Conservation (phyloP, 495 filamentous ascomycete genomes). For the Penicillium lagena region DNA sequence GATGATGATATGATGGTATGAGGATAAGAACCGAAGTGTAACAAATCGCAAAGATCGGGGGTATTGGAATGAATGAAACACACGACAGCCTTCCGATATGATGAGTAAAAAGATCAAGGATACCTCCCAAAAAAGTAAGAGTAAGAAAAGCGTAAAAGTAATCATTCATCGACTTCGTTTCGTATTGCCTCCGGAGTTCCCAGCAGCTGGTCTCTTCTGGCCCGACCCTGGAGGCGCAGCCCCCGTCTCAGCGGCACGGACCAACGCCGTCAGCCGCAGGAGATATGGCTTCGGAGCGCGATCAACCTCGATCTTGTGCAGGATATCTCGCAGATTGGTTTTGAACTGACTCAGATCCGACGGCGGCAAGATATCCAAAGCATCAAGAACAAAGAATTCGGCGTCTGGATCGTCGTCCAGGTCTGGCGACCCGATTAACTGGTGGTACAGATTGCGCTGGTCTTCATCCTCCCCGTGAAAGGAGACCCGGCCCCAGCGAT, state of each 20-base stretch:
- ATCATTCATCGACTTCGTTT: conserved; percentile 30
- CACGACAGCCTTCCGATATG: conserved; percentile 15
- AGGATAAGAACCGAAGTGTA: too few relatives aligned
- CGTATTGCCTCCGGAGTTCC: conserved; percentile 17
- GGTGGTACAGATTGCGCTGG: conserved; percentile 43
- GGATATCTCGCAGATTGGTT: conserved; percentile 24
- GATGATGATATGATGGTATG: too few relatives aligned
- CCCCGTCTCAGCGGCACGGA: conserved; percentile 25
- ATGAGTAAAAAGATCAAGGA: background rate
- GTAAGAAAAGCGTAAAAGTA: conserved; percentile 3
- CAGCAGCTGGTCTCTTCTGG: conserved; percentile 31
- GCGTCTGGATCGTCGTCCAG: conserved; percentile 19
- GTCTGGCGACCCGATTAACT: conserved; percentile 37
- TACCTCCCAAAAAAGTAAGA: background rate
- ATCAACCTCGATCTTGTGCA: conserved; percentile 34
- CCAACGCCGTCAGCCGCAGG: conserved; percentile 21
- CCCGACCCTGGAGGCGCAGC: conserved; percentile 11
- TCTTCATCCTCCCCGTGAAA: conserved; percentile 40
- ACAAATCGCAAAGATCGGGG: conserved; percentile 1
- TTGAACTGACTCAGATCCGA: conserved; percentile 26
- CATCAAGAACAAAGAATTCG: conserved; percentile 38
- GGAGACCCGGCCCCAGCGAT: conserved; percentile 28
- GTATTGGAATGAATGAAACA: conserved; percentile 21
- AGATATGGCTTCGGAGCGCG: conserved; percentile 33
- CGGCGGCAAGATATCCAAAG: conserved; percentile 28